Base-by-base conservation (phyloP, 2,329 filamentous ascomycete species). In the Penicillium sp. region DNA sequence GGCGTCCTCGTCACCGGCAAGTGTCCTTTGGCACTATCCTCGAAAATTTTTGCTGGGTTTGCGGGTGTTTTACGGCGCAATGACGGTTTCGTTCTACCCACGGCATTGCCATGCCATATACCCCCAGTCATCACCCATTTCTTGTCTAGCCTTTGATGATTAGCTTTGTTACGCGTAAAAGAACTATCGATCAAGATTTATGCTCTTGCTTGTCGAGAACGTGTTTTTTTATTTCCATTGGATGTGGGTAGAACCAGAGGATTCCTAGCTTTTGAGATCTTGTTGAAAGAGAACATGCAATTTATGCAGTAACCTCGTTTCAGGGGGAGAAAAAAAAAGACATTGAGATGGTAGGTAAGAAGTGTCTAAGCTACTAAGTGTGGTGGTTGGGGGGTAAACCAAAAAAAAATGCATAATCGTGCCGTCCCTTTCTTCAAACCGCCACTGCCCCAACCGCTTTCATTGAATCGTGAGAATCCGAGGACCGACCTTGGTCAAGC, bases 401-500 rank as follows among this genome's bases (percentile, higher is more conserved):
- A 64, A 58, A 60, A 70, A 68, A 61, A 71, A 70, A 70, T 67
- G 66, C 70, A 70, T 70, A 65, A 71, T 72, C 70, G 69, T 73
- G 67, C 70, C 66, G 66, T 66, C 69, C 69, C 60, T 69, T 62
- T 67, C 64, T 67, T 69, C 67, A 69, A 63, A 69, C 66, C 59
- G 64, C 62, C 59, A 62, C 60, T 70, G 63, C 69, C 68, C 67
- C 67, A 63, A 66, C 70, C 67, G 68, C 69, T 68, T 70, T 73
- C 72, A 64, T 75, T 70, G 70, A 70, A 74, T 74, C 72, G 69
- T 75, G 66, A 74, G 66, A 74, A 66, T 70, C 64, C 65, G 56
- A 61, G 61, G 62, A 61, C 46, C 63, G 67, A 65, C 68, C 64
- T 69, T 67, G 66, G 56, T 60, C 66, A 67, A 61, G 58, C 56